Evolutionary conservation across 2,329 filamentous ascomycete genomes (phyloP).

Genomic region (Colletotrichum siamense): DNA sequence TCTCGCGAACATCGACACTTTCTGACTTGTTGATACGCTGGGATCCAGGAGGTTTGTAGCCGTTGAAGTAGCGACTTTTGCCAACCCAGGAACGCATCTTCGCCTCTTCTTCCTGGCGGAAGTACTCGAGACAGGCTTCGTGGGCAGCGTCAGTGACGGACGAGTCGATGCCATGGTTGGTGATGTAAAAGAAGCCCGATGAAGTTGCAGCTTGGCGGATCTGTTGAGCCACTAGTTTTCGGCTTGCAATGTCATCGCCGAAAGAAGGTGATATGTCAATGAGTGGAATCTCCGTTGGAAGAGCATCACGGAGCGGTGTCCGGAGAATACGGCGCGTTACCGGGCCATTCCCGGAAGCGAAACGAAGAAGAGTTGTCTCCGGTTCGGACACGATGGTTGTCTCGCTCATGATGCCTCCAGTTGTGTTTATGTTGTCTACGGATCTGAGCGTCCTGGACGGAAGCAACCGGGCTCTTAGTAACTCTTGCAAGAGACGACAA

Average conservation of each 20-base stretch:
- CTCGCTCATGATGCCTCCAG: background rate
- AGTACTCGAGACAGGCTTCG: constrained; percentile 47
- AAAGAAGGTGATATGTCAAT: constrained; percentile 54
- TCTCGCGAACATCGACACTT: constrained; percentile 56
- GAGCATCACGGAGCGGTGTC: constrained; percentile 41
- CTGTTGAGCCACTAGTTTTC: constrained; percentile 42
- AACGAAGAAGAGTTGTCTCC: constrained; percentile 33
- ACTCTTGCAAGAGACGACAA: background rate
- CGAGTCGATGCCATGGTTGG: constrained; percentile 51
- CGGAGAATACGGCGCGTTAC: constrained; percentile 39
- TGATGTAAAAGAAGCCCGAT: constrained; percentile 62
- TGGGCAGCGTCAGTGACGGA: constrained; percentile 34
- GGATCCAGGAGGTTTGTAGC: constrained; percentile 47
- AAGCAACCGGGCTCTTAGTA: background rate
- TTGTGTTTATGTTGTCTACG: background rate
- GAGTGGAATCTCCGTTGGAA: constrained; percentile 53
- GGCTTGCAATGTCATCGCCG: constrained; percentile 36
- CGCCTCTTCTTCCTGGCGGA: constrained; percentile 47
- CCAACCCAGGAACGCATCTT: constrained; percentile 44
- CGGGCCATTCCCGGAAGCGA: constrained; percentile 42
- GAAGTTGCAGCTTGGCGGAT: constrained; percentile 52
- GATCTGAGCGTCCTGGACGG: background rate
- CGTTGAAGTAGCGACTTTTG: constrained; percentile 50
- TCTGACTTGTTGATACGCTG: constrained; percentile 56
- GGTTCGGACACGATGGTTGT: background rate